phyloP scores from a whole-genome alignment of 2,329 filamentous ascomycete species.

The Trichoderma harzianum region DNA sequence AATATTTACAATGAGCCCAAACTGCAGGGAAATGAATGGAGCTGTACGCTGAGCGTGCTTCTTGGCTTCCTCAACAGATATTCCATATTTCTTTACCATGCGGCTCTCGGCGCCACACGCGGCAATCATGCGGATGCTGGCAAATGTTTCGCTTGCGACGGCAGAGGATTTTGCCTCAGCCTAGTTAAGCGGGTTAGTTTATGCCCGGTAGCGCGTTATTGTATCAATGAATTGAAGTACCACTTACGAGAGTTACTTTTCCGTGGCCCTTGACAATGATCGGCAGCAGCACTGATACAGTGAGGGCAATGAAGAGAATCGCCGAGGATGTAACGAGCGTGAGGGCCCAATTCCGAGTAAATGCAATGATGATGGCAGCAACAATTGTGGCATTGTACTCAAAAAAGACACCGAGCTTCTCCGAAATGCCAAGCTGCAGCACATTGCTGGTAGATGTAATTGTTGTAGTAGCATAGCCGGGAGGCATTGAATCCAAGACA shows the following conservation, averaged over 20 bases:
- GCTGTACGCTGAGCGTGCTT: slow-evolving; percentile 47
- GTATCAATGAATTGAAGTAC: too few relatives aligned
- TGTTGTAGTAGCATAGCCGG: slow-evolving; percentile 58
- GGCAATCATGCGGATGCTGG: slow-evolving; percentile 58
- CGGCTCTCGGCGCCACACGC: slow-evolving; percentile 60
- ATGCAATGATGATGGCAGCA: slow-evolving; percentile 52
- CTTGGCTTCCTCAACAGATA: slow-evolving; percentile 54
- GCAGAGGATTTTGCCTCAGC: slow-evolving; percentile 56
- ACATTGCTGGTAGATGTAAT: slow-evolving; percentile 63
- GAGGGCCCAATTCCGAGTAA: slow-evolving; percentile 56
- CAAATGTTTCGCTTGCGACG: slow-evolving; percentile 59
- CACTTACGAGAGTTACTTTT: slow-evolving; percentile 43
- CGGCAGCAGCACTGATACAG: slow-evolving; percentile 49
- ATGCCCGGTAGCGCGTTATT: background rate
- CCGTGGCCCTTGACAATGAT: slow-evolving; percentile 53
- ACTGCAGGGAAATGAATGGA: slow-evolving; percentile 51
- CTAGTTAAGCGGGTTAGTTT: slow-evolving; percentile 20
- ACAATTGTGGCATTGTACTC: slow-evolving; percentile 54
- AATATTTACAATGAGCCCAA: slow-evolving; percentile 44
- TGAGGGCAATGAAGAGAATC: slow-evolving; percentile 53
- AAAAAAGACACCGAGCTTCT: slow-evolving; percentile 58
- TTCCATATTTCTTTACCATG: slow-evolving; percentile 50
- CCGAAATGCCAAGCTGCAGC: slow-evolving; percentile 62
- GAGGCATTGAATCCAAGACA: slow-evolving; percentile 63
- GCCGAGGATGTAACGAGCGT: slow-evolving; percentile 57